phyloP scores from a whole-genome alignment of 805 yeast genomes.

The Wickerhamomyces chaumierensis region DNA sequence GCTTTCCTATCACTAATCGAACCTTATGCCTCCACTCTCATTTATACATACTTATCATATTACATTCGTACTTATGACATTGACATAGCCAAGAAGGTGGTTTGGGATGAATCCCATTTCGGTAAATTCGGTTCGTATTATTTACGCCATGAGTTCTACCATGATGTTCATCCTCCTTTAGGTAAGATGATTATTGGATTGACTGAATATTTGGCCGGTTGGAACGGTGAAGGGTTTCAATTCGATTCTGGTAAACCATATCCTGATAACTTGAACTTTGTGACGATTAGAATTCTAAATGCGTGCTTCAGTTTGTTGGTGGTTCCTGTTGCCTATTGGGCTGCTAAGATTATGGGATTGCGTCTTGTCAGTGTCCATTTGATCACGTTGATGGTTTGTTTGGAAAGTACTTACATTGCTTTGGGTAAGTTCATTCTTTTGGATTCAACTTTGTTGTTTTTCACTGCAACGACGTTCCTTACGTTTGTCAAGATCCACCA shows the following conservation, averaged over 20 bases:
- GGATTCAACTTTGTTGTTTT: slow-evolving; percentile 68
- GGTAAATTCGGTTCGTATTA: slow-evolving; percentile 81
- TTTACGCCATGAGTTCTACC: slow-evolving; percentile 68
- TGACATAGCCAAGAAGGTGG: slow-evolving; percentile 45
- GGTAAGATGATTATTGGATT: slow-evolving; percentile 75
- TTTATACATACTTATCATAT: slow-evolving; percentile 34
- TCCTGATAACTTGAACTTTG: slow-evolving; percentile 52
- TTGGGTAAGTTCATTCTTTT: slow-evolving; percentile 64
- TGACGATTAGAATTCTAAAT: slow-evolving; percentile 62
- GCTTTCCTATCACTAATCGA: slow-evolving; percentile 4
- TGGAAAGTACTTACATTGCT: slow-evolving; percentile 60
- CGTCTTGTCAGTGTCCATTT: slow-evolving; percentile 42
- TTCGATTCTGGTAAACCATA: slow-evolving; percentile 56
- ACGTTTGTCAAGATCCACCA: slow-evolving; percentile 46
- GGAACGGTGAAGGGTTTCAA: slow-evolving; percentile 55
- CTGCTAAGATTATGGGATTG: slow-evolving; percentile 50
- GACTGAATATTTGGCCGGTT: slow-evolving; percentile 75
- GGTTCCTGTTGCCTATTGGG: slow-evolving; percentile 61
- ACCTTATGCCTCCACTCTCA: slow-evolving; percentile 27
- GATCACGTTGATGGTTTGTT: slow-evolving; percentile 48
- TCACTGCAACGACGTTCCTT: slow-evolving; percentile 60
- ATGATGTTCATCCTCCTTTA: slow-evolving; percentile 81
- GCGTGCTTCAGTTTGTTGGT: slow-evolving; percentile 55
- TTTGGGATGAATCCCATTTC: slow-evolving; percentile 89
- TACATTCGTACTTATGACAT: slow-evolving; percentile 52